Percentiles rank a stretch among this genome's conserved stretches.
Evolutionary conservation across 2,329 filamentous ascomycete species (phyloP).

Genomic region (Aspergillus ochraceus): DNA sequence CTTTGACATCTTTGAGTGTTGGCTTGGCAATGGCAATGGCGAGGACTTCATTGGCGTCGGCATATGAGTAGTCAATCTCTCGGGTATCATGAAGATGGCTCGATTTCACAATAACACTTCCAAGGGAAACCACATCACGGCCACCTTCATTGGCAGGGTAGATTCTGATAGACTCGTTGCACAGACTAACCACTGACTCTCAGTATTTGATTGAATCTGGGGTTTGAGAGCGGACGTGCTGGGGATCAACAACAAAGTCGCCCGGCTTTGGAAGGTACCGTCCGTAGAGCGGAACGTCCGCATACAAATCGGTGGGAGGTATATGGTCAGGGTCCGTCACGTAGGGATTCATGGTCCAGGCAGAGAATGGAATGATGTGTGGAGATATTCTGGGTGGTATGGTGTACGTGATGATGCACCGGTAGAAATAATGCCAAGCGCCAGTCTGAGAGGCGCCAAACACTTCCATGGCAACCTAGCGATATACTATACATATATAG

Average conservation of each 20-base stretch:
- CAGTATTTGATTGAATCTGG: conserved; percentile 65
- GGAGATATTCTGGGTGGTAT: too few species aligned
- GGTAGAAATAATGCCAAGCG: too few species aligned
- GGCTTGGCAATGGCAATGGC: conserved; percentile 34
- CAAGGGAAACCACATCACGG: conserved; percentile 46
- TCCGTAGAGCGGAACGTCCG: conserved; percentile 32
- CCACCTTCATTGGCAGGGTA: conserved; percentile 36
- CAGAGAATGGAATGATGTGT: too few species aligned
- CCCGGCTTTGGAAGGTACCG: conserved; percentile 28
- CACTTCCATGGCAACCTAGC: too few species aligned
- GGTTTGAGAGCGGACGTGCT: conserved; percentile 52
- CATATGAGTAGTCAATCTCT: conserved; percentile 40
- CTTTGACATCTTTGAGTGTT: conserved; percentile 28
- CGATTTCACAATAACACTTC: conserved; percentile 44
- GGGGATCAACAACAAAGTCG: conserved; percentile 38
- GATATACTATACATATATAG: too few species aligned
- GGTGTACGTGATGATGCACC: too few species aligned
- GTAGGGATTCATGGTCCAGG: conserved; percentile 5
- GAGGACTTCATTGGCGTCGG: conserved; percentile 44
- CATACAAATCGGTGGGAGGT: conserved; percentile 29
- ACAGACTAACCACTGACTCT: conserved; percentile 41
- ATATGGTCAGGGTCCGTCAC: conserved; percentile 32
- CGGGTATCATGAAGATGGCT: conserved; percentile 30
- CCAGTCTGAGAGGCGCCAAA: too few species aligned
- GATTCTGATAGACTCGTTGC: conserved; percentile 28